Conservation (phyloP, 2,329 filamentous ascomycete genomes). For the Fusarium sp. region DNA sequence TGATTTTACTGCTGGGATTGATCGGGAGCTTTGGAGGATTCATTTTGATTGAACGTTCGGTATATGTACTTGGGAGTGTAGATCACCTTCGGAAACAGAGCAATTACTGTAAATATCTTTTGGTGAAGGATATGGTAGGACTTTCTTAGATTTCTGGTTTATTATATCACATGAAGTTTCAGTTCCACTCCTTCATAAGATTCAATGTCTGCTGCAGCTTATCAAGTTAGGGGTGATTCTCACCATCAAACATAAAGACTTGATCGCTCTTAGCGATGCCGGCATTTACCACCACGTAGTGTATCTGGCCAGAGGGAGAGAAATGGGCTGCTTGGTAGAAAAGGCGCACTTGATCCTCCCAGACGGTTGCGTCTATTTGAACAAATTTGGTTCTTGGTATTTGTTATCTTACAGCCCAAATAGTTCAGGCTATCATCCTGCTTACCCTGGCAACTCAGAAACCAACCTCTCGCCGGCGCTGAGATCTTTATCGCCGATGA, state of each 20-base stretch:
- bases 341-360: not conserved
- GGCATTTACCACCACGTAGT: conserved; percentile 12
- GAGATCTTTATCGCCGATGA: not conserved
- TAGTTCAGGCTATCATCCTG: not conserved
- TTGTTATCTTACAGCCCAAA: not conserved
- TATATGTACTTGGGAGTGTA: no score
- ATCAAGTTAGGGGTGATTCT: not conserved
- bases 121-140: no score
- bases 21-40: conserved; percentile 62
- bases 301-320: not conserved
- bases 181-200: not conserved
- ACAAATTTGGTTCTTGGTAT: not conserved
- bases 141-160: no score
- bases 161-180: no score
- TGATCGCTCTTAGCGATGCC: conserved; percentile 6
- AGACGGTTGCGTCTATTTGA: not conserved
- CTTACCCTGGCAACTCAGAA: rapidly evolving
- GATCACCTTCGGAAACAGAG: no score
- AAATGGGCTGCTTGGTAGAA: not conserved
- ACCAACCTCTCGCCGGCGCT: not conserved
- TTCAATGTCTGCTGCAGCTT: not conserved
- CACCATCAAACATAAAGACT: conserved; percentile 3
- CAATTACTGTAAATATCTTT: no score
- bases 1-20: conserved; percentile 56
- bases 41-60: conserved; percentile 54